Evolutionary conservation across 495 filamentous ascomycete species (phyloP), one percentile per base, ranked within the genome.

Genomic region (Alectoria sarmentosa): DNA sequence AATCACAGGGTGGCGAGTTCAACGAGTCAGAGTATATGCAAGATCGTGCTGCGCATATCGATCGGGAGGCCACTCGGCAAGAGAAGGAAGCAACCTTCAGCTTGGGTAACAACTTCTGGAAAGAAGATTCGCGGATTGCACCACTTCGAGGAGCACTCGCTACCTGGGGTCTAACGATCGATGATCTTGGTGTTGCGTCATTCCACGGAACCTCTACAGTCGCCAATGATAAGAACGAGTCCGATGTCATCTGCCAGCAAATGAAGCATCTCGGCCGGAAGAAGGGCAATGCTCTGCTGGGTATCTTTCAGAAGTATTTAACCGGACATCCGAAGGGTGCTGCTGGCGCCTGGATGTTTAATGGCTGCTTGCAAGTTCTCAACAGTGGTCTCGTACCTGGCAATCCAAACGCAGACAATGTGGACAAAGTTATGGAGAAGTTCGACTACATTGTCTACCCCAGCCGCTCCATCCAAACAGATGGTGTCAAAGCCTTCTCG

Each of bases 221-320:
- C 65, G 94, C 94, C 62, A 99, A 99, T 73, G 94, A 99, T 80
- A 99, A 99, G 86, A 99, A 99, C 75, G 94, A 99, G 76, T 97
- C 94, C 36, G 92, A 94, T 64, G 92, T 96, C 72, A 88, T 99
- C 69, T 96, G 93, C 82, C 90, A 96, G 76, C 96, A 98, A 79
- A 82, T 99, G 77, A 87, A 84, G 69, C 95, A 99, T 74, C 88
- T 99, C 56, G 94, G 95, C 65, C 89, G 94, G 59, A 85, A 86
- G 76, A 96, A 96, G 84, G 94, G 94, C 70, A 98, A 99, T 74
- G 91, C 95, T 36, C 80, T 99, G 11, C 76, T 98, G 65, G 94
- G 94, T 77, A 93, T 99, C 74, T 99, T 98, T 89, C 94, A 99
- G 76, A 99, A 99, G 76, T 98, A 96, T 75, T 86, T 99, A 46